These are phyloP conservation scores for Iberis pinnata DNA, from an alignment of 345 rosid species.

Conservation along the genomic window DNA sequence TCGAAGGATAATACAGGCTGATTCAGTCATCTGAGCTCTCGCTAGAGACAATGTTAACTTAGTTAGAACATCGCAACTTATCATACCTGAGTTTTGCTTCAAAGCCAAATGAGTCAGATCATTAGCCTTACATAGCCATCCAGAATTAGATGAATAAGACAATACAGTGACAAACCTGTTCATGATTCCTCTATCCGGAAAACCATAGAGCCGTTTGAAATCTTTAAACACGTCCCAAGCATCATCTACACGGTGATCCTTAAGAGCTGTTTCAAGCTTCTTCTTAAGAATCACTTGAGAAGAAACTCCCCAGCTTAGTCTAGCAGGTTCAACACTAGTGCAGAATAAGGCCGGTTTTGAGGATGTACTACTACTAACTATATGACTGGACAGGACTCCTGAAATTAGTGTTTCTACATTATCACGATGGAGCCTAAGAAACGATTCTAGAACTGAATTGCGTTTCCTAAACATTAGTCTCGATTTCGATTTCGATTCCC, in stretches of 20 bases:
- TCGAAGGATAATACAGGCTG: slow-evolving; percentile 48
- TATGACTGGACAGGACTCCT: background rate
- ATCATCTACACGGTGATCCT: slow-evolving; percentile 38
- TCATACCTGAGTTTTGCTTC: slow-evolving; percentile 39
- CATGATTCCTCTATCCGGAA: slow-evolving; percentile 36
- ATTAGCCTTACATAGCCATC: slow-evolving; percentile 50
- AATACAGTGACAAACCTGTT: slow-evolving; percentile 46
- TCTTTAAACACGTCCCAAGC: slow-evolving; percentile 66
- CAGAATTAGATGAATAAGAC: slow-evolving; percentile 53
- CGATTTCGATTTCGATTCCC: too few relatives aligned
- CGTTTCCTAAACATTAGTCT: slow-evolving; percentile 17
- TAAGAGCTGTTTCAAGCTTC: slow-evolving; percentile 57
- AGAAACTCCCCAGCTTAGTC: slow-evolving; percentile 48
- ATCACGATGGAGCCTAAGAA: slow-evolving; percentile 14
- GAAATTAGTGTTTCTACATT: slow-evolving; percentile 3
- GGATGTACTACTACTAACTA: background rate
- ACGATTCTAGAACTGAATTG: background rate
- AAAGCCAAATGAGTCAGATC: slow-evolving; percentile 37
- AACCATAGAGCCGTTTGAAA: slow-evolving; percentile 53
- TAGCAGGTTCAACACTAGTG: slow-evolving; percentile 21
- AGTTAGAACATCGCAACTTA: slow-evolving; percentile 36
- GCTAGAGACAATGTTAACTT: slow-evolving; percentile 57
- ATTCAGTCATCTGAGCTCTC: slow-evolving; percentile 60
- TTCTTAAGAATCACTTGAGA: slow-evolving; percentile 39
- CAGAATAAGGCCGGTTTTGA: background rate